Percentiles rank a stretch among this genome's conserved stretches.
Conservation (phyloP, 768 basidiomycete genomes). For the Coprinopsis sp. region DNA sequence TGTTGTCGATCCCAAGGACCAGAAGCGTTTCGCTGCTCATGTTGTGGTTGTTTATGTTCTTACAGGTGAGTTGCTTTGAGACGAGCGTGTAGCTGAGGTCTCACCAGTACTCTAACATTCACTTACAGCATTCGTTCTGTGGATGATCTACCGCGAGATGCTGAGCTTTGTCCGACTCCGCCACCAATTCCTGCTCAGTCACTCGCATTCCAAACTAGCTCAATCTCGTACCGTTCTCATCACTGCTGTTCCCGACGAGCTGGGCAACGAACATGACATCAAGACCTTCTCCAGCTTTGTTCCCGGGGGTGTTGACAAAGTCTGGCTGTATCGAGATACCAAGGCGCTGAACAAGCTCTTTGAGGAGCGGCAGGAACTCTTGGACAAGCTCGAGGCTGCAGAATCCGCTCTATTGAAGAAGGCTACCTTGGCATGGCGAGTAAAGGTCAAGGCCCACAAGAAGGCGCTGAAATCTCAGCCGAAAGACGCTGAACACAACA, state of each 20-base stretch:
- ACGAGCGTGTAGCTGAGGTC: slow-evolving; percentile 3
- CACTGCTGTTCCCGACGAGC: slow-evolving; percentile 54
- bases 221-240: slow-evolving; percentile 69
- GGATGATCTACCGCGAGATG: slow-evolving; percentile 56
- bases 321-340: slow-evolving; percentile 64
- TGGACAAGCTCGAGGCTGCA: slow-evolving; percentile 54
- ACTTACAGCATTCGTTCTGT: slow-evolving; percentile 51
- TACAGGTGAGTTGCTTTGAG: slow-evolving; percentile 39
- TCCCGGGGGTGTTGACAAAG: slow-evolving; percentile 62
- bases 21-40: slow-evolving; percentile 52
- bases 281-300: slow-evolving; percentile 56
- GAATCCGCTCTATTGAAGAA: slow-evolving; percentile 41
- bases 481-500: slow-evolving; percentile 25
- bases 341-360: slow-evolving; percentile 38
- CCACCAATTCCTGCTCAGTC: slow-evolving; percentile 54
- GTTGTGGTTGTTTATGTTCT: slow-evolving; percentile 47
- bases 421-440: slow-evolving; percentile 37
- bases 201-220: slow-evolving; percentile 52
- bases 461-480: slow-evolving; percentile 23
- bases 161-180: slow-evolving; percentile 51
- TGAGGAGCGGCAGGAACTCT: slow-evolving; percentile 40
- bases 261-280: slow-evolving; percentile 43
- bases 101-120: background rate
- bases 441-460: slow-evolving; percentile 31
- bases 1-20: slow-evolving; percentile 28